A percentile compares a stretch with the other conserved stretches of the same genome.
Evolutionary conservation across 2,329 filamentous ascomycete genomes (phyloP).

Genomic region (Aureobasidium vineae): DNA sequence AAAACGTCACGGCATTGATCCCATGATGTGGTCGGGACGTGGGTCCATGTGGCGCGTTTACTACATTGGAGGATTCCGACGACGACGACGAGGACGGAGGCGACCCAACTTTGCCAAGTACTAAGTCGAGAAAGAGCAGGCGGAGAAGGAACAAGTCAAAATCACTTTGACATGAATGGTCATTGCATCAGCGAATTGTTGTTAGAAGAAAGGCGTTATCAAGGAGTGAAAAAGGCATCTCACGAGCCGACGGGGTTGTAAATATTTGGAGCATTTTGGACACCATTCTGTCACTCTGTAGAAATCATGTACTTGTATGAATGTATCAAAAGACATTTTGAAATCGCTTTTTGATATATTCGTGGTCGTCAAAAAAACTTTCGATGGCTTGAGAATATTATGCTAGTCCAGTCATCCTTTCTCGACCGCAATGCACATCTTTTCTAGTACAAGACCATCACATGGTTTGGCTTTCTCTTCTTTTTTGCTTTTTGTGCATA

Average conservation of each 20-base stretch:
- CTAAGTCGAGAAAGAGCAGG: not conserved
- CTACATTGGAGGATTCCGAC: not conserved
- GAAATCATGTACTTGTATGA: not conserved
- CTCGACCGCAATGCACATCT: not conserved
- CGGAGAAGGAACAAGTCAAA: not conserved
- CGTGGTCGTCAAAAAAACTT: constrained; percentile 3
- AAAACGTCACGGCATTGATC: not conserved
- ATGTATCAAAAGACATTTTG: not conserved
- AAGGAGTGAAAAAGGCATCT: constrained; percentile 2
- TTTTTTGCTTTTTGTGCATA: not conserved
- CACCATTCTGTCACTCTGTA: not conserved
- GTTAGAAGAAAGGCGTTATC: not conserved
- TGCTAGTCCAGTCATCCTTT: not conserved
- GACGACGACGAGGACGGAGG: not conserved
- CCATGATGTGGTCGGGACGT: not conserved
- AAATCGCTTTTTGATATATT: not conserved
- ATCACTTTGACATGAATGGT: not conserved
- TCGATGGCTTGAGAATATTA: constrained; percentile 1
- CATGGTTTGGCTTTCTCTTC: not conserved
- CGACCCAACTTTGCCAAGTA: not conserved
- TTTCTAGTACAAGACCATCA: not conserved
- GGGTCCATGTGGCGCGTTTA: not conserved
- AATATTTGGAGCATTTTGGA: not conserved
- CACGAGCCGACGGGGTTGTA: not conserved
- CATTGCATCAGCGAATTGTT: not conserved